Base-by-base conservation (phyloP, 345 rosid species). In the Toxicodendron radicans region DNA sequence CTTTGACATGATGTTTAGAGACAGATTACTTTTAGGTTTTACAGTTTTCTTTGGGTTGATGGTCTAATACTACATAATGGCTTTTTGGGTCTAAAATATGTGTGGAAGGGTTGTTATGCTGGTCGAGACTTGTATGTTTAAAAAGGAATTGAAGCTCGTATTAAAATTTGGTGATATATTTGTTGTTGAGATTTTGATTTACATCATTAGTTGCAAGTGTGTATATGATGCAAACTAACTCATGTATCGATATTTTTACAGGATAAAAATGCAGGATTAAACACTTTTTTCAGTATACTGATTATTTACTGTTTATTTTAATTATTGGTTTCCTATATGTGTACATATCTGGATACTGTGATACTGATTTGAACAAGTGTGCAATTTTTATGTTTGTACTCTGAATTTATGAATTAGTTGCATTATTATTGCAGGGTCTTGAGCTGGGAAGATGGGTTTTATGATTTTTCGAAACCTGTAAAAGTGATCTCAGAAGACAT, bases 371-470 rank as follows among this genome's bases (percentile, higher is more conserved):
- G 7, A 7, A 16, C 8, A 52, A 41, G 20, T 24, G 18, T 17
- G 27, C 59, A 30, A 10, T 33, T 52, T 13, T 72, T 72, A 32
- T 3, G 6, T 46, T 1, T 58, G 12, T 46, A 58, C 46, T 59
- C 10, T 23, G 64, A 41, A 32, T 51, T 52, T 46, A 11, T 10
- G 30, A 35, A 20, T 52, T 49, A 3, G 48, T 62, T 61, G 41
- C 27, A 10, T 13, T 53, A 12, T 27, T 30, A 33, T 23, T 84
- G 67, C 85, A 90, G 94, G 87, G 57, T 74, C 63, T 80, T 90
- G 79, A 83, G 79, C 64, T 87, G 89, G 92, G 89, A 87, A 79
- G 92, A 90, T 76, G 90, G 92, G 21, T 81, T 75, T 66, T 80
- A 66, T 71, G 83, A 72, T 60, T 71, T 78, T 69, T n/a, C n/a